Evolutionary conservation across 805 yeast genomes (phyloP).

Genomic region (Nematodospora valgi): DNA sequence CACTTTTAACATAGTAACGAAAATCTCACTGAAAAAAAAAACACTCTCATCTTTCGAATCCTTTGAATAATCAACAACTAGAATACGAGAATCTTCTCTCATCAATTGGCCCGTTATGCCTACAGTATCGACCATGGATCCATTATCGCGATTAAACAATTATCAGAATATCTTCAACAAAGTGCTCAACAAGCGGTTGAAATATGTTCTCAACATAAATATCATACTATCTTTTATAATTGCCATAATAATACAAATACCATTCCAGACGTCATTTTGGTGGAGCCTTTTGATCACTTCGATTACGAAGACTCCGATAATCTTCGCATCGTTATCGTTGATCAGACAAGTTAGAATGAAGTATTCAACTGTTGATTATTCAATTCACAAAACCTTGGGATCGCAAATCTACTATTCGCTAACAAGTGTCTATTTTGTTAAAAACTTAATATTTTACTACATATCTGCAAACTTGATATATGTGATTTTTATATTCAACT

Average conservation of each 20-base stretch:
- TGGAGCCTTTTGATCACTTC: constrained; percentile 25
- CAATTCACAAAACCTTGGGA: constrained; percentile 30
- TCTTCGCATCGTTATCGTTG: constrained; percentile 25
- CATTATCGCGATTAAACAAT: too few species aligned
- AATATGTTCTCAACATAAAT: constrained; percentile 30
- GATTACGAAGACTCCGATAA: constrained; percentile 26
- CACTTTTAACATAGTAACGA: too few species aligned
- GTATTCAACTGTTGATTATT: constrained; percentile 28
- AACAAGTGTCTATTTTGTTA: constrained; percentile 16
- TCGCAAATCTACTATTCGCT: constrained; percentile 25
- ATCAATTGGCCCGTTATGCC: too few species aligned
- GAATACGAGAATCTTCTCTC: too few species aligned
- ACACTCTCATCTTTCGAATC: too few species aligned
- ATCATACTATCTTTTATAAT: constrained; percentile 22
- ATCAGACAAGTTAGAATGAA: constrained; percentile 23
- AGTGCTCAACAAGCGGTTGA: constrained; percentile 32
- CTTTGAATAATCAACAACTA: too few species aligned
- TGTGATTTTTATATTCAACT: constrained; percentile 24
- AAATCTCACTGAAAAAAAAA: too few species aligned
- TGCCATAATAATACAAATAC: constrained; percentile 24
- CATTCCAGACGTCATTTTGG: constrained; percentile 26
- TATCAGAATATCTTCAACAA: constrained; percentile 25
- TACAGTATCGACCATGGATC: too few species aligned
- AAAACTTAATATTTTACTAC: constrained; percentile 17
- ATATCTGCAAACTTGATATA: constrained; percentile 21